Evolutionary conservation across 1,284 basidiomycete species (phyloP).

Genomic region (Phellinidium pouzarii): DNA sequence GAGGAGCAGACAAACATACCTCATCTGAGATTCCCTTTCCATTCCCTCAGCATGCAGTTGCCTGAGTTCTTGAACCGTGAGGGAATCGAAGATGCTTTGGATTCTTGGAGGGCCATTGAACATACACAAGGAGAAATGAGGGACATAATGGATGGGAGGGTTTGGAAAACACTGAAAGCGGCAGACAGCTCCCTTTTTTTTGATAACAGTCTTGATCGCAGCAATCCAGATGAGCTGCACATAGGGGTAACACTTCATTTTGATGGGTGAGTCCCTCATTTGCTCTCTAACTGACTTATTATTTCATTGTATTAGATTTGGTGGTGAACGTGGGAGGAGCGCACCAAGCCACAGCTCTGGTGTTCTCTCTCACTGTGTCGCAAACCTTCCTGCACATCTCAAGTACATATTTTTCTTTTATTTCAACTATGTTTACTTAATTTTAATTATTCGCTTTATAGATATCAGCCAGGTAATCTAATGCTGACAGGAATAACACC

Average conservation of each 20-base stretch:
- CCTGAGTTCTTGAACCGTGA: constrained; percentile 6
- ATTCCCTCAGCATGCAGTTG: constrained; percentile 5
- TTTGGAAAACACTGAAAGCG: constrained; percentile 16
- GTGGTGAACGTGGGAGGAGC: background rate
- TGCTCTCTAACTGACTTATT: background rate
- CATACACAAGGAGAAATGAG: background rate
- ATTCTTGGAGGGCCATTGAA: background rate
- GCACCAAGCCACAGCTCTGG: constrained; percentile 8
- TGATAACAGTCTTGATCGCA: too few species aligned
- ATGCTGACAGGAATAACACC: constrained; percentile 12
- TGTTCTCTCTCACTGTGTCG: constrained; percentile 13
- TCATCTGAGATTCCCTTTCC: constrained; percentile 3
- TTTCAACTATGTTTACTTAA: background rate
- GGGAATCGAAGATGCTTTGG: constrained; percentile 13
- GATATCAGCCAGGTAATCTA: constrained; percentile 18
- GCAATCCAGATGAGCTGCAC: too few species aligned
- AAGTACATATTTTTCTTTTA: background rate
- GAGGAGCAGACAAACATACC: background rate
- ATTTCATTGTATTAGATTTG: background rate
- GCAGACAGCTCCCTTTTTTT: constrained; percentile 18
- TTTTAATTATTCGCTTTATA: too few species aligned
- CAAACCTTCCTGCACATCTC: constrained; percentile 3
- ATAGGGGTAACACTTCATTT: constrained; percentile 2
- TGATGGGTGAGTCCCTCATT: constrained; percentile 15
- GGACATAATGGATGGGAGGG: constrained; percentile 11